Evolutionary conservation across 331 rosid species (phyloP), one percentile per base, ranked within the genome.

Genomic region (Quercus tomentella): DNA sequence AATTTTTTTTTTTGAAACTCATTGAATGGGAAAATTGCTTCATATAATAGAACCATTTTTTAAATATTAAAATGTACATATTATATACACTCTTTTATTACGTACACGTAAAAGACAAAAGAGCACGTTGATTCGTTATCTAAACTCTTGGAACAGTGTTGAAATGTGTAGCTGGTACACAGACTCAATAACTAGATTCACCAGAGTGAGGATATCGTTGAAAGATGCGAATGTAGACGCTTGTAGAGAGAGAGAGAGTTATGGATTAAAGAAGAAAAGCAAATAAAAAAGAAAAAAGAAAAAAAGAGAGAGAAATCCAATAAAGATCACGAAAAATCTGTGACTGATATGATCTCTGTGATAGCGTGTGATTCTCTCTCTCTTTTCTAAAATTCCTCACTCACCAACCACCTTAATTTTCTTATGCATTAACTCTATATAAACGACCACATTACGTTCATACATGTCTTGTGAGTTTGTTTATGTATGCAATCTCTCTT

Each of bases 311-410:
- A 84, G 86, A 82, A 81, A 81, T 89, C 97, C 96, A 31, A 90
- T 87, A 91, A 93, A 89, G 94, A 93, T 93, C 97, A 84, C 94
- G 86, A 77, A 80, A 89, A 72, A 91, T 91, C 90, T 89, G 92
- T 89, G 94, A 84, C 86, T 21, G 78, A 72, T 75, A 37, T 65
- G 82, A 54, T 80, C 74, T 78, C 67, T 72, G 61, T 75, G 67
- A 75, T 82, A 77, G 70, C 69, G 3, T 69, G 56, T 37, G 54
- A 72, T 72, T 81, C 74, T 78, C 74, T 77, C 76, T 82, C 77
- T 26, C 79, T 79, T 58, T 83, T 85, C 84, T 81, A 76, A 84
- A 88, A 91, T 91, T 91, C 88, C 62, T 82, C 79, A 63, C 82
- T 77, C 79, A 75, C 85, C 90, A 89, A 82, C 82, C 83, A 71